Conservation (phyloP, 1,284 basidiomycete genomes). For the Apiotrichum akiyoshidainum region DNA sequence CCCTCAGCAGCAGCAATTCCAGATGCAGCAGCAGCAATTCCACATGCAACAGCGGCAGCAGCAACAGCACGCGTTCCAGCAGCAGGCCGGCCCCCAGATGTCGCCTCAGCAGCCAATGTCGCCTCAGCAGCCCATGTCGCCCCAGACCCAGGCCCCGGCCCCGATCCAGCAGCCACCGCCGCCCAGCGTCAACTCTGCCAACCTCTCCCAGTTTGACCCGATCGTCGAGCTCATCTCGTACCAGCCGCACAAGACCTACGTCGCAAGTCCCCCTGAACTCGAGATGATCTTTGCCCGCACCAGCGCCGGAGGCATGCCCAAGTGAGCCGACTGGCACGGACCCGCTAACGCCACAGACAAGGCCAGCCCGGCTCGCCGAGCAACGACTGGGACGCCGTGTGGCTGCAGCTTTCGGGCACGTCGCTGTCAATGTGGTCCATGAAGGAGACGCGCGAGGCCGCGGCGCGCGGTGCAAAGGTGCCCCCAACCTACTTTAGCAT, state of each 20-base stretch:
- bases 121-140: conserved; percentile 55
- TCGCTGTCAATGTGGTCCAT: conserved; percentile 63
- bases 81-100: not conserved
- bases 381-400: conserved; percentile 89
- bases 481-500: conserved; percentile 49
- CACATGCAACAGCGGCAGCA: not conserved
- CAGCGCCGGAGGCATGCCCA: conserved; percentile 49
- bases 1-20: not conserved
- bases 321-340: conserved; percentile 25
- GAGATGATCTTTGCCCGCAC: conserved; percentile 51
- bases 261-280: conserved; percentile 50
- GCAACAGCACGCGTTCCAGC: not conserved
- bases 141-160: conserved; percentile 36
- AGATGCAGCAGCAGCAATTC: conserved; percentile 6
- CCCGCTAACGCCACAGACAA: conserved; percentile 61
- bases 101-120: not conserved
- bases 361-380: conserved; percentile 70
- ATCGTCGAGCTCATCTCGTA: conserved; percentile 47
- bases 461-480: conserved; percentile 46
- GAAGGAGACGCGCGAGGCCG: conserved; percentile 50
- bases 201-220: conserved; percentile 30
- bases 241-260: conserved; percentile 51
- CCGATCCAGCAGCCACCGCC: conserved; percentile 9
- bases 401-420: conserved; percentile 89
- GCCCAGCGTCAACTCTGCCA: not conserved